Conservation (phyloP, 257 asterid genomes). For the Nicotiana noctiflora region DNA sequence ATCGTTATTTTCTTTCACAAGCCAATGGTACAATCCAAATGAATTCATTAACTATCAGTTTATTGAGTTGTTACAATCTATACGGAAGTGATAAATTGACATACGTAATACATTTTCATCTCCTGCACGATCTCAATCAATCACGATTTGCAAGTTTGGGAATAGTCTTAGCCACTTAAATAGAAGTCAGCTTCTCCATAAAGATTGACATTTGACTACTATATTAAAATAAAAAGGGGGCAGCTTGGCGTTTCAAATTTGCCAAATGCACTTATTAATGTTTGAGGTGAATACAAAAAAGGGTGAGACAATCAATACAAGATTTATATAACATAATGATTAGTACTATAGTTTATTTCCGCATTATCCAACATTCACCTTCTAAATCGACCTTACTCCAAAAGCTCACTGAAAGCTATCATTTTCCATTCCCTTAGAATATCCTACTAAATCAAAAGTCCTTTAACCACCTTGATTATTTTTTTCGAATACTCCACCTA, state of each 20-base stretch:
- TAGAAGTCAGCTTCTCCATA: neutral
- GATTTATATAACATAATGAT: neutral
- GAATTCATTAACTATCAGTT: neutral
- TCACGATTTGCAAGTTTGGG: neutral
- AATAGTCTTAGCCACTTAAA: neutral
- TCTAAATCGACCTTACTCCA: neutral
- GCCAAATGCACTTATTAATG: neutral
- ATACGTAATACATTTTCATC: neutral
- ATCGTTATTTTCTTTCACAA: neutral
- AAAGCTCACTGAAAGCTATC: neutral
- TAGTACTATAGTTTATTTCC: neutral
- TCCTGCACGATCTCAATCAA: neutral
- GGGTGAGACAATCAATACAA: neutral
- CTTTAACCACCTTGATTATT: neutral
- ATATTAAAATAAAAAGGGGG: neutral
- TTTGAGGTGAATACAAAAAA: neutral
- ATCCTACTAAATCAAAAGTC: neutral
- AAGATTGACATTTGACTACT: neutral
- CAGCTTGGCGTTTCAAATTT: neutral
- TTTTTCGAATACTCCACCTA: neutral
- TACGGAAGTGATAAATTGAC: neutral
- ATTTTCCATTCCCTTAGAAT: too few relatives aligned
- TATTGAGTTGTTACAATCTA: neutral
- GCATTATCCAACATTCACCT: neutral
- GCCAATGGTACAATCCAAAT: too few relatives aligned